Conservation (phyloP, 352 stramenopile genomes). For the Phytophthora pistaciae region DNA sequence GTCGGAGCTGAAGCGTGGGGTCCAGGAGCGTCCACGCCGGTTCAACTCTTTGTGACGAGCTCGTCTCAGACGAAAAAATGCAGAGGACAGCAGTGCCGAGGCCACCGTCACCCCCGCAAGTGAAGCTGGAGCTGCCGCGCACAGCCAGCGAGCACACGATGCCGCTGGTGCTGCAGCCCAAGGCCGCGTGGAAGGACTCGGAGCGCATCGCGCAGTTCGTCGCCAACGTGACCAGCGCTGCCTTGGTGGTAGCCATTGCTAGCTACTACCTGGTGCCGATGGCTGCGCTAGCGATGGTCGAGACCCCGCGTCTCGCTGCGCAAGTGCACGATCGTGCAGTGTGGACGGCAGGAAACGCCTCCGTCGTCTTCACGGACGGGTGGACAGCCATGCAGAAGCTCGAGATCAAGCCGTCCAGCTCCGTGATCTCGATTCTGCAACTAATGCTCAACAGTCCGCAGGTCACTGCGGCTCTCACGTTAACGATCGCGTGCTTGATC, state of each 20-base stretch:
- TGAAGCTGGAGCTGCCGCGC: conserved; percentile 26
- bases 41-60: conserved; percentile 18
- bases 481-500: conserved; percentile 33
- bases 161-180: conserved; percentile 26
- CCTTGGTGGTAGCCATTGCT: conserved; percentile 55
- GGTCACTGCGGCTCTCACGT: conserved; percentile 47
- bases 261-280: conserved; percentile 54
- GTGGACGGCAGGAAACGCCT: conserved; percentile 33
- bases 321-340: conserved; percentile 29
- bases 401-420: conserved; percentile 35
- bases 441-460: conserved; percentile 44
- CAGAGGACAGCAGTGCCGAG: conserved; percentile 8
- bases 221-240: conserved; percentile 67
- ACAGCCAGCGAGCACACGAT: conserved; percentile 25
- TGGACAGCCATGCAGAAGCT: conserved; percentile 38
- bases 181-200: conserved; percentile 68
- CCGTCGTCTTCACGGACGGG: conserved; percentile 35
- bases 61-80: conserved; percentile 22
- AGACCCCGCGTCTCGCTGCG: conserved; percentile 46
- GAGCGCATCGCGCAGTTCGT: conserved; percentile 76
- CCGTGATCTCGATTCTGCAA: conserved; percentile 31
- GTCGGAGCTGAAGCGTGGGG: not conserved
- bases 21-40: conserved; percentile 11
- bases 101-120: not conserved
- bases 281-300: conserved; percentile 38